phyloP scores from a whole-genome alignment of 2,329 filamentous ascomycete species.

The Amylocarpus encephaloides region DNA sequence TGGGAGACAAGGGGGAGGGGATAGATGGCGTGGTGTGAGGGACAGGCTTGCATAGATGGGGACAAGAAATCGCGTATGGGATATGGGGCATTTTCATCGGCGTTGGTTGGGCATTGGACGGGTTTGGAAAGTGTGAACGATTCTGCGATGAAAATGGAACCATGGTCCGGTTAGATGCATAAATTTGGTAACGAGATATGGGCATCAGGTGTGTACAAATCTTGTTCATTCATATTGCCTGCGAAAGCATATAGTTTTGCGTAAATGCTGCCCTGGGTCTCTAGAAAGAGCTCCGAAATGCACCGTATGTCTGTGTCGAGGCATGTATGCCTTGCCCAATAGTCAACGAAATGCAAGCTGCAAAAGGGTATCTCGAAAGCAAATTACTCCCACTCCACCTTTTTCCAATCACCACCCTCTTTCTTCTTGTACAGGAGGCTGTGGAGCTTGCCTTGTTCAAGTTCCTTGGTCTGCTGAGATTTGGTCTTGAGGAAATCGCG shows the following conservation, averaged over 20 bases:
- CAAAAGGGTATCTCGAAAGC: conserved; percentile 1
- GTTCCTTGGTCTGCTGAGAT: conserved; percentile 1
- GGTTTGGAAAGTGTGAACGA: too few relatives aligned
- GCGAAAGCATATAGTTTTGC: background rate
- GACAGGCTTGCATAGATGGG: too few relatives aligned
- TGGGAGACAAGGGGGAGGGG: conserved; percentile 11
- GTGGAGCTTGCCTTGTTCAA: conserved; percentile 10
- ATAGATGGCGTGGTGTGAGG: background rate
- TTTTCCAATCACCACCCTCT: conserved; percentile 9
- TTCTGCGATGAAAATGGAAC: too few relatives aligned
- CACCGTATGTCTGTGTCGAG: too few relatives aligned
- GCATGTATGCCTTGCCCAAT: too few relatives aligned
- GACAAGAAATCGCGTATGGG: background rate
- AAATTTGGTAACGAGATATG: too few relatives aligned
- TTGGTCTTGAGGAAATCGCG: conserved; percentile 30
- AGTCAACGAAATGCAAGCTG: conserved; percentile 11
- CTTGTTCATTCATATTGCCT: background rate
- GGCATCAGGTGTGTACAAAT: too few relatives aligned
- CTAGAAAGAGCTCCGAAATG: too few relatives aligned
- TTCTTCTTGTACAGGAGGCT: conserved; percentile 21
- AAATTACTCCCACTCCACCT: conserved; percentile 15
- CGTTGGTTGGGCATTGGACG: too few relatives aligned
- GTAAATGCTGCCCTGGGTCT: background rate
- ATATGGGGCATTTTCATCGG: background rate
- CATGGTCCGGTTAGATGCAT: too few relatives aligned